Conservation (phyloP, 1,284 basidiomycete genomes). For the Ustilago hordei region DNA sequence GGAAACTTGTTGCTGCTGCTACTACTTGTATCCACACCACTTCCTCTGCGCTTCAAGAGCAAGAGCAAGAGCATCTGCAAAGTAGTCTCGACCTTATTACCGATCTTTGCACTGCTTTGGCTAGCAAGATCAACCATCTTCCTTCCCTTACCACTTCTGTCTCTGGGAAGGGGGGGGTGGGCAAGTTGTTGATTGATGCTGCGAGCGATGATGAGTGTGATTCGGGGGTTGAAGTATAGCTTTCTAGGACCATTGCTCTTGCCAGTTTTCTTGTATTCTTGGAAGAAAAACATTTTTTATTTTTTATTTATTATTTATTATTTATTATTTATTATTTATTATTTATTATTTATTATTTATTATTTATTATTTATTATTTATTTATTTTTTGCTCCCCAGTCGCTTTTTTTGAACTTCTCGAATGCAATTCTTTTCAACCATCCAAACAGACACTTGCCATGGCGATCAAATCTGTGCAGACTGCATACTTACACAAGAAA, state of each 20-base stretch:
- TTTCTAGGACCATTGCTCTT: neutral
- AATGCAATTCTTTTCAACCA: too few relatives aligned
- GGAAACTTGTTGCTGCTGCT: slow-evolving; percentile 31
- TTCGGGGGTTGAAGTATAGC: slow-evolving; percentile 34
- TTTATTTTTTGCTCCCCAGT: too few relatives aligned
- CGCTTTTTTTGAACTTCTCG: too few relatives aligned
- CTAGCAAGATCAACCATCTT: slow-evolving; percentile 22
- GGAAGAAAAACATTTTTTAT: too few relatives aligned
- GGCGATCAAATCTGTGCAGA: too few relatives aligned
- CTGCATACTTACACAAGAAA: too few relatives aligned
- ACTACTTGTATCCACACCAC: neutral
- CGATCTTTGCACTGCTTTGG: slow-evolving; percentile 36
- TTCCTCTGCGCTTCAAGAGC: neutral
- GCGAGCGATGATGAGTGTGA: slow-evolving; percentile 21
- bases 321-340: too few relatives aligned
- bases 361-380: too few relatives aligned
- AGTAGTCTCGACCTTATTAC: slow-evolving; percentile 25
- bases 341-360: too few relatives aligned
- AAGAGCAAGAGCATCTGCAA: slow-evolving; percentile 18
- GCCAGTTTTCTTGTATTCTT: neutral
- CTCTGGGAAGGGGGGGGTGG: neutral
- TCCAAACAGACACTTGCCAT: too few relatives aligned
- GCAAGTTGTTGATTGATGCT: slow-evolving; percentile 19
- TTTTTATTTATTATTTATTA: too few relatives aligned
- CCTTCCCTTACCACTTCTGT: neutral